These are phyloP conservation scores for Aspergillus sp. DNA, from an alignment of 2,329 filamentous ascomycete species.

Conservation along the genomic window DNA sequence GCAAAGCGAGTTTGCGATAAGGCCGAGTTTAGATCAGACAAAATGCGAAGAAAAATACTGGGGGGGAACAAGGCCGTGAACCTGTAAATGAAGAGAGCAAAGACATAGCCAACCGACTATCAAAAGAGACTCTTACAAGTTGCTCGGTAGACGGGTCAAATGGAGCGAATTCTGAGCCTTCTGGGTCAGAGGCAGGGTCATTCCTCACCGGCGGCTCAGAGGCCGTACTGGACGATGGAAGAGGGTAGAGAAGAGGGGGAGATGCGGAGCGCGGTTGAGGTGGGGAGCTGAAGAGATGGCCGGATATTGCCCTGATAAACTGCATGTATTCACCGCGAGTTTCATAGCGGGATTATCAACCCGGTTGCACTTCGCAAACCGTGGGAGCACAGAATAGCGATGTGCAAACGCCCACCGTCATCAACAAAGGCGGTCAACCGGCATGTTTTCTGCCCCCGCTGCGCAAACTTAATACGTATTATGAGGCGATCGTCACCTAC, in stretches of 20 bases:
- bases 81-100: not conserved
- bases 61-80: not conserved
- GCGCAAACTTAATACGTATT: not conserved
- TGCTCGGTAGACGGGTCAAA: not conserved
- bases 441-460: conserved; percentile 15
- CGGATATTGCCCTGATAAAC: conserved; percentile 19
- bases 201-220: conserved; percentile 23
- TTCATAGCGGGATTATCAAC: conserved; percentile 18
- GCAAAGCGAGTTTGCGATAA: conserved; percentile 3
- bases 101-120: not conserved
- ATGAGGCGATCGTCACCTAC: not conserved
- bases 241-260: conserved; percentile 2
- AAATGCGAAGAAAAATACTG: not conserved
- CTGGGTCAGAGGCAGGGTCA: conserved; percentile 14
- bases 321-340: conserved; percentile 20
- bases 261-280: conserved; percentile 4
- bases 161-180: conserved; percentile 4
- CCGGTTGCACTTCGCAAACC: not conserved
- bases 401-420: conserved; percentile 2
- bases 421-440: conserved; percentile 21
- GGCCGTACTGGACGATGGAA: conserved; percentile 23
- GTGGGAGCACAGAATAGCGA: not conserved
- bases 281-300: conserved; percentile 10
- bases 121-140: conserved; percentile 4
- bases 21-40: not conserved